Evolutionary conservation across 495 filamentous ascomycete genomes (phyloP), one percentile per base, ranked within the genome.

Genomic region (Daldinia bambusicola): DNA sequence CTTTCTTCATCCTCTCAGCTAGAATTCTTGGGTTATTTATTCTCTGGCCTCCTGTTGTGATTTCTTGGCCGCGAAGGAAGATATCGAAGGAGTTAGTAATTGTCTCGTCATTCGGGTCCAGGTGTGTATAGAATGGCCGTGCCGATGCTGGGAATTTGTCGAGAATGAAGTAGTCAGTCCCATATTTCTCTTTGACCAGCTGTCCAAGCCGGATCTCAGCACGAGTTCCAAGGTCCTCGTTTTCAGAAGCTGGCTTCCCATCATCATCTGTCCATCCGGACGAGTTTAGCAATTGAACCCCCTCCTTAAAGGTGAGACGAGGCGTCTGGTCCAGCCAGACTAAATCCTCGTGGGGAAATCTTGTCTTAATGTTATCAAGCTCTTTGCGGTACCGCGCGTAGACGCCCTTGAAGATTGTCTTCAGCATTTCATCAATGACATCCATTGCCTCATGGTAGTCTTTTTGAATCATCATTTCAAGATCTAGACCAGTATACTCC

Each of bases 71-170:
- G 10, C 94, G 92, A 58, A 97, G 85, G 81, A 97, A 97, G 74
- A 97, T 95, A 78, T 98, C 94, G 69, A 97, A 98, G 0, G 94
- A 96, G 80, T 97, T 97, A 45, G 94, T 97, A 74, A 86, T 85
- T 2, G 83, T 84, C 7, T 86, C 80, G 71, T 97, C 89, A 9
- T 89, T 80, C 2, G 92, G 86, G 61, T 97, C 94, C 0, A 92
- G 92, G 86, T 97, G 95, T n/a, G 94, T 91, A 71, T 98, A 97
- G 81, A 97, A 98, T 2, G 94, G 94, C 38, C 94, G 87, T 6
- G 91, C 94, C 9, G 89, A 88, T 1, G 85, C 80, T 12, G 94
- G 94, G 78, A 97, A 97, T 74, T 97, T 97, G 86, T 98, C 94
- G 58, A 98, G 88, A 45, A 97, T 89, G 80, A 95, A 98, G 83